phyloP scores from a whole-genome alignment of 257 asterid genomes.

The Salvia rosmarinus region DNA sequence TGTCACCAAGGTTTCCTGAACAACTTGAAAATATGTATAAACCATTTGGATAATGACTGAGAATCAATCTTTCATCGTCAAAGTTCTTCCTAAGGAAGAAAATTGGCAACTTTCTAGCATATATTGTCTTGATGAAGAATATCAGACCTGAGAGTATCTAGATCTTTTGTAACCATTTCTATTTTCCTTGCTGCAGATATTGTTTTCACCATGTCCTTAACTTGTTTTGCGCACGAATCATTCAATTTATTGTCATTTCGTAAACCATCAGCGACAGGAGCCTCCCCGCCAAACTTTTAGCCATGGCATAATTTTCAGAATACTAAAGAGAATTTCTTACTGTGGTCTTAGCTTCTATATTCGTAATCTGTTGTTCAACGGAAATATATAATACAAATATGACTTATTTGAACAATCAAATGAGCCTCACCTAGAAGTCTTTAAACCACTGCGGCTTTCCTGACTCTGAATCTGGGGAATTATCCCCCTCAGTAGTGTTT shows the following conservation, averaged over 20 bases:
- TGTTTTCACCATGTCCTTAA: slow-evolving; percentile 32
- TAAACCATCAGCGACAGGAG: slow-evolving; percentile 28
- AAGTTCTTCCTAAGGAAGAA: slow-evolving; percentile 4
- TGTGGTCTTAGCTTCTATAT: slow-evolving; percentile 8
- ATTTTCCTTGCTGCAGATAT: slow-evolving; percentile 39
- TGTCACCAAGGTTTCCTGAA: background rate
- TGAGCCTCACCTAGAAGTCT: slow-evolving; percentile 49
- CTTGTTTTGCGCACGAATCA: slow-evolving; percentile 34
- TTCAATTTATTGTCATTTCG: slow-evolving; percentile 28
- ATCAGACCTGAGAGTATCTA: slow-evolving; percentile 49
- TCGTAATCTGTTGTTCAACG: slow-evolving; percentile 26
- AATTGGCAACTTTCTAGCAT: slow-evolving; percentile 20
- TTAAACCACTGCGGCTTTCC: slow-evolving; percentile 43
- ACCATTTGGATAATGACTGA: slow-evolving; percentile 12
- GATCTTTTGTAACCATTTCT: slow-evolving; percentile 36
- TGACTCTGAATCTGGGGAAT: slow-evolving; percentile 44
- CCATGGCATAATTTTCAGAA: slow-evolving; percentile 33
- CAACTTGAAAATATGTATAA: slow-evolving; percentile 14
- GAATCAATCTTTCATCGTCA: slow-evolving; percentile 17
- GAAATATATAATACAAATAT: slow-evolving; percentile 12
- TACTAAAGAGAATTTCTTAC: slow-evolving; percentile 8
- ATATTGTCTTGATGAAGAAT: slow-evolving; percentile 27
- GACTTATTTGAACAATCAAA: slow-evolving; percentile 15
- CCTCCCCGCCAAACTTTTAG: slow-evolving; percentile 39
- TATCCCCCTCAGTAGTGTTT: slow-evolving; percentile 42